These are phyloP conservation scores for Aegilops tauschii DNA, from an alignment of 176 grass and related monocot species.

Conservation along the genomic window DNA sequence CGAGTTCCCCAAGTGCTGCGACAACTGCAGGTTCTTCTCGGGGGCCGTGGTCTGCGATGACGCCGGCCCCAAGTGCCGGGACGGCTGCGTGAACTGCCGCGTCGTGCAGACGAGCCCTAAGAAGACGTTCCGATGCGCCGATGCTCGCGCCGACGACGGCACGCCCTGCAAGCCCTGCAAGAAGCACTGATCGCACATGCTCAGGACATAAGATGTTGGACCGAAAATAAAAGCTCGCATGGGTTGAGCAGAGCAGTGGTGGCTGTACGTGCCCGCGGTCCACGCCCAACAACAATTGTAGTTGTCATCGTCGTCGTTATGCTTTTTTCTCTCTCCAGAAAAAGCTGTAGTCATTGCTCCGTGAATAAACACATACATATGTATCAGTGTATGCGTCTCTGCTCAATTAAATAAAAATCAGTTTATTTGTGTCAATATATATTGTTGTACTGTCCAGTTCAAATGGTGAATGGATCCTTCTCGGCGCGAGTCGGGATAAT, in stretches of 20 bases:
- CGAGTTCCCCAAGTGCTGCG: background rate
- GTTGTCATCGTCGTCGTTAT: background rate
- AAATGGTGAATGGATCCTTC: background rate
- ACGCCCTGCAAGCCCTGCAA: background rate
- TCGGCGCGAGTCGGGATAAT: too few species aligned
- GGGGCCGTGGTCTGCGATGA: background rate
- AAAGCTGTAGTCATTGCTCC: background rate
- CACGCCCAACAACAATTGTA: background rate
- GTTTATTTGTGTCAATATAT: background rate
- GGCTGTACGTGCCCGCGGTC: background rate
- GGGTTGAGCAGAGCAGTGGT: background rate
- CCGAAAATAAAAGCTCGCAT: background rate
- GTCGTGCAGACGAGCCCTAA: background rate
- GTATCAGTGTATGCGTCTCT: background rate
- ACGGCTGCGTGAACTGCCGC: background rate
- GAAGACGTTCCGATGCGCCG: background rate
- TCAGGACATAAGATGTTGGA: background rate
- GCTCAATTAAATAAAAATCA: background rate
- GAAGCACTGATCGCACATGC: background rate
- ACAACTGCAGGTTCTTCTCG: slow-evolving; percentile 11
- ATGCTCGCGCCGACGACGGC: background rate
- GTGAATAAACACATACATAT: background rate
- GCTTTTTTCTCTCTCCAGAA: background rate
- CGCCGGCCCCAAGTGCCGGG: background rate
- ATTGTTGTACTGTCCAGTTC: background rate